phyloP scores from a whole-genome alignment of 495 filamentous ascomycete genomes.

The Trichoderma orchidacearum region DNA sequence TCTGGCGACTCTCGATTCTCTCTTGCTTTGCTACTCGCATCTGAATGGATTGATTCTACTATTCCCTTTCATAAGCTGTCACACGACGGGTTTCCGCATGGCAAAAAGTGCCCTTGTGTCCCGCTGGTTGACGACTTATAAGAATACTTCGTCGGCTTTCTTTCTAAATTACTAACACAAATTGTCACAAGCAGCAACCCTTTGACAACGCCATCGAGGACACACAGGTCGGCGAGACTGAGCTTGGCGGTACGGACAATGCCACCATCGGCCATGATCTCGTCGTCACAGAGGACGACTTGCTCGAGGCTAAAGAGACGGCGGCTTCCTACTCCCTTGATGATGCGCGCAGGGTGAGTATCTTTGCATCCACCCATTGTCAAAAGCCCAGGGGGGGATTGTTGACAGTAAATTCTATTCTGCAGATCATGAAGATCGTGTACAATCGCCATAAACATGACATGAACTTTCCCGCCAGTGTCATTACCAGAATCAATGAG shows the following conservation, averaged over 20 bases:
- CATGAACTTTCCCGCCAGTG: conserved; percentile 14
- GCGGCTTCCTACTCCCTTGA: conserved; percentile 13
- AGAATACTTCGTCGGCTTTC: too few species aligned
- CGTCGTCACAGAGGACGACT: conserved; percentile 15
- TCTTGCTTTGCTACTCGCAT: too few species aligned
- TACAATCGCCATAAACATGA: conserved; percentile 15
- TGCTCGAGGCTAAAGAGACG: conserved; percentile 14
- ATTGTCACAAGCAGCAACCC: not conserved
- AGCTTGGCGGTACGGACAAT: not conserved
- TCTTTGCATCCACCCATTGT: not conserved
- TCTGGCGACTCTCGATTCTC: too few species aligned
- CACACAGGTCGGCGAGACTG: not conserved
- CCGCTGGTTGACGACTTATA: too few species aligned
- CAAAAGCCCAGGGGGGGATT: too few species aligned
- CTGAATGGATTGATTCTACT: too few species aligned
- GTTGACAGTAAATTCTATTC: not conserved
- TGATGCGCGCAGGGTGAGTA: conserved; percentile 1
- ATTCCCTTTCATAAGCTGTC: too few species aligned
- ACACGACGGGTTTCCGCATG: too few species aligned
- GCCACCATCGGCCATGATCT: conserved; percentile 3
- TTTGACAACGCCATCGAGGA: not conserved
- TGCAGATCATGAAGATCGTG: conserved; percentile 13
- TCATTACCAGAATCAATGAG: conserved; percentile 13
- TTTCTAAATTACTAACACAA: too few species aligned
- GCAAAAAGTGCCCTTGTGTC: too few species aligned